Conservation (phyloP, 2,329 filamentous ascomycete genomes). For the Calonectria ilicicola region DNA sequence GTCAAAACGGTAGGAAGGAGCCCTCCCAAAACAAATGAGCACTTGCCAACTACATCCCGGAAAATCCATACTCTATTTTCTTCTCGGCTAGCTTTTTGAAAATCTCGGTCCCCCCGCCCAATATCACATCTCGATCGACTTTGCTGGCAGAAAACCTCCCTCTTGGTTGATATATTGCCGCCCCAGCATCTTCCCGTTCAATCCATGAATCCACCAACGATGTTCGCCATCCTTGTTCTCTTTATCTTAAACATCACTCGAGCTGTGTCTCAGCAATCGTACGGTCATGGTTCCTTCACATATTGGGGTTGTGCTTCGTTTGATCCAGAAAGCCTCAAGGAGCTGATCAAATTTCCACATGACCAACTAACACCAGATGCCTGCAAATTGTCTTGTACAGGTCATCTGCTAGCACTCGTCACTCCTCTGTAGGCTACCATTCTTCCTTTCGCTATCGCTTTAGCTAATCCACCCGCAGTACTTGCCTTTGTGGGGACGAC, state of each 20-base stretch:
- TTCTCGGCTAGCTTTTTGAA: neutral
- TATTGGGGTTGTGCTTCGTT: slow-evolving; percentile 42
- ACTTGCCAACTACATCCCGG: neutral
- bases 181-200: neutral
- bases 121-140: neutral
- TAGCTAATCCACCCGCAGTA: slow-evolving; percentile 38
- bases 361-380: slow-evolving; percentile 33
- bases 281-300: slow-evolving; percentile 28
- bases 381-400: slow-evolving; percentile 34
- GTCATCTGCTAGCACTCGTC: slow-evolving; percentile 35
- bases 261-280: slow-evolving; percentile 31
- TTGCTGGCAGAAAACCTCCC: too few species aligned
- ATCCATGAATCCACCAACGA: slow-evolving; percentile 15
- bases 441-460: fast-evolving
- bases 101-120: neutral
- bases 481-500: slow-evolving; percentile 52
- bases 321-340: slow-evolving; percentile 30
- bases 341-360: slow-evolving; percentile 23
- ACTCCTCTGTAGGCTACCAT: slow-evolving; percentile 46
- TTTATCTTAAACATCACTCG: slow-evolving; percentile 32
- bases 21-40: neutral
- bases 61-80: neutral
- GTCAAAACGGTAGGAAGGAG: neutral
- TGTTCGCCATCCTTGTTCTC: slow-evolving; percentile 39
- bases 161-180: too few species aligned